Base-by-base conservation (phyloP, 1,284 basidiomycete species). In the Mycosarcoma mackinlayi region DNA sequence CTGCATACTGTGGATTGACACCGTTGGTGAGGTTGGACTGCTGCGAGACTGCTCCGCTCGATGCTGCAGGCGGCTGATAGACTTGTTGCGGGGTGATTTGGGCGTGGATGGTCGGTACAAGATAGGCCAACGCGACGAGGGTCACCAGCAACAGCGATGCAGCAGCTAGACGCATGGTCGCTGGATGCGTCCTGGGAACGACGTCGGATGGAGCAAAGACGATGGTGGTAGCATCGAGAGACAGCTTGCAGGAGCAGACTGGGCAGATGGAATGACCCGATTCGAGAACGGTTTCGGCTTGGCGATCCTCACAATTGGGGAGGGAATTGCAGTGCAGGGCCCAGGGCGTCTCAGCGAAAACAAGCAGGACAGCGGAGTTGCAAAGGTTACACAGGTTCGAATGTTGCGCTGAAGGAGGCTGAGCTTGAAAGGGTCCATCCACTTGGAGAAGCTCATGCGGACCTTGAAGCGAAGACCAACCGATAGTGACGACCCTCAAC, bases 1-100 rank as follows among this genome's bases (percentile, higher is more conserved):
- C 88, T 1, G 88, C 86, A 91, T 93, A 95, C 79, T 94, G 91
- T 3, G 67, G 54, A 18, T 74, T 73, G 41, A 68, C 48, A 13
- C 51, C 51, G 28, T 69, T 50, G 52, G 67, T 59, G 25, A 60
- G 50, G n/a, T 63, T 64, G 30, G 55, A 55, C 19, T 51, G 42
- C 19, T 63, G 57, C 11, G 60, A 60, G 13, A 60, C 42, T n/a
- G 54, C 48, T 4, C 64, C 69, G 16, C 21, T 37, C 11, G 64
- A 56, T 6, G 64, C 56, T 18, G 55, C 35, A 2, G 60, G 69
- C 34, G 69, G 69, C 19, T 59, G 27, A 34, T 63, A 73, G 1
- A 61, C 41, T 11, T 33, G 38, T 27, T 49, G 31, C 18, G 64
- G 55, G n/a, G 60, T 21, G 25, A 68, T 67, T 31, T 73, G 69